Percentiles rank a stretch among this genome's conserved stretches.
phyloP scores from a whole-genome alignment of 345 rosid species.

The Euphorbia pulcherrima region DNA sequence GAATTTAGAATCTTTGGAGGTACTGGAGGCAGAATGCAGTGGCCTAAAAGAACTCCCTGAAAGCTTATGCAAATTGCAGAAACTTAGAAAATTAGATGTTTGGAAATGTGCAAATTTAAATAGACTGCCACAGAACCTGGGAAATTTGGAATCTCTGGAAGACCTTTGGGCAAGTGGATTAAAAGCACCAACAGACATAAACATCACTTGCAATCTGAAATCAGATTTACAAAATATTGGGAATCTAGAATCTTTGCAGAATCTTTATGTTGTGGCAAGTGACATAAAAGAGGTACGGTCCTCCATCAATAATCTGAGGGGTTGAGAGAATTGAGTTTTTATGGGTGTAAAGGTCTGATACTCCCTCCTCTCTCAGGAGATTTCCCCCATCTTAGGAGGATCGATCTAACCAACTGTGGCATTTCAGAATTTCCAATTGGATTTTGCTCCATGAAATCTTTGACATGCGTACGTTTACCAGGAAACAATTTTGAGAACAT shows the following conservation, averaged over 20 bases:
- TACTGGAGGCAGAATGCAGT: neutral
- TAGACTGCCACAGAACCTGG: neutral
- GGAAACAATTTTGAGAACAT: slow-evolving; percentile 6
- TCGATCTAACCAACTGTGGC: neutral
- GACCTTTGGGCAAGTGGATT: slow-evolving; percentile 1
- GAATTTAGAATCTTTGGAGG: too few species aligned
- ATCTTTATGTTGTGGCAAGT: neutral
- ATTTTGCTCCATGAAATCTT: neutral
- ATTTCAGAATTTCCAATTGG: neutral
- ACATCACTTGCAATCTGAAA: slow-evolving; percentile 1
- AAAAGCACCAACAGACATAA: neutral
- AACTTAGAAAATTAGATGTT: neutral
- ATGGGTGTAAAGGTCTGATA: neutral
- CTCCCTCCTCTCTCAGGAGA: neutral
- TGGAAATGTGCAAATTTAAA: neutral
- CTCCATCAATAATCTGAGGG: slow-evolving; percentile 4
- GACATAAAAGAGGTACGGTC: neutral
- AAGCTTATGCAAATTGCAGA: neutral
- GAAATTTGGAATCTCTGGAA: neutral
- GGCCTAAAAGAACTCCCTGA: neutral
- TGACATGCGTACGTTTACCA: neutral
- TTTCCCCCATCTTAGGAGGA: too few species aligned
- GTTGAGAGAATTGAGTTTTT: neutral
- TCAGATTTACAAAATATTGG: neutral
- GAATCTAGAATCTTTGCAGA: neutral